Conservation (phyloP, 1,284 basidiomycete species). For the Coniferiporia weirii region DNA sequence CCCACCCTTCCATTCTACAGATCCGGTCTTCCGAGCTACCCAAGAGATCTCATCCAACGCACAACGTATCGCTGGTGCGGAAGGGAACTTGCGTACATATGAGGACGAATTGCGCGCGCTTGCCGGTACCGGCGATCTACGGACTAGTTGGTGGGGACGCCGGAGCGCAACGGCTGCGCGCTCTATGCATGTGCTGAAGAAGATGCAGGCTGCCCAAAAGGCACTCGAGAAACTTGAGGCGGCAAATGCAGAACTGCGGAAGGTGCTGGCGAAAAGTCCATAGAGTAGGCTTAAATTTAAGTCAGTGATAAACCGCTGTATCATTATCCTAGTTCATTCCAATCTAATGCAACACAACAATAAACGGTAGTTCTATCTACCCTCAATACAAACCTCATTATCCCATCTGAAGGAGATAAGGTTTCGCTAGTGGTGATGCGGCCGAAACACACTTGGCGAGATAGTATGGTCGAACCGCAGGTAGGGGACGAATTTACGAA, state of each 20-base stretch:
- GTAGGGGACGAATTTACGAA: too few species aligned
- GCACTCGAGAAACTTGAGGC: constrained; percentile 68
- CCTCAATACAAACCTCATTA: too few species aligned
- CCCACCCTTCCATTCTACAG: constrained; percentile 32
- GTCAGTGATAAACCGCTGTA: too few species aligned
- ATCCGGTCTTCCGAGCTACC: constrained; percentile 74
- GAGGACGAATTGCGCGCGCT: constrained; percentile 74
- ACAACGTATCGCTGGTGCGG: constrained; percentile 62
- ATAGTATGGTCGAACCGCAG: too few species aligned
- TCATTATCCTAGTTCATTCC: too few species aligned
- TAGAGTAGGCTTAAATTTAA: neutral
- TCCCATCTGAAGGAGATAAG: too few species aligned
- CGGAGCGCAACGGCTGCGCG: constrained; percentile 56
- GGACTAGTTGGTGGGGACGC: constrained; percentile 40
- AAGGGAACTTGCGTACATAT: constrained; percentile 61
- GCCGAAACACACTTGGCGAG: too few species aligned
- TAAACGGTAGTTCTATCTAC: too few species aligned
- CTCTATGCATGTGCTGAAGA: constrained; percentile 64
- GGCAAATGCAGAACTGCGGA: constrained; percentile 65
- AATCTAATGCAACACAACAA: too few species aligned
- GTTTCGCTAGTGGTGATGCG: too few species aligned
- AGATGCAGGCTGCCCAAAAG: constrained; percentile 64
- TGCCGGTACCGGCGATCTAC: constrained; percentile 44
- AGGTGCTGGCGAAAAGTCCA: constrained; percentile 39
- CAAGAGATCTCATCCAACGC: constrained; percentile 81